These are phyloP conservation scores for Scenedesmus sp. DNA, from an alignment of 163 green algal genomes.

Conservation along the genomic window DNA sequence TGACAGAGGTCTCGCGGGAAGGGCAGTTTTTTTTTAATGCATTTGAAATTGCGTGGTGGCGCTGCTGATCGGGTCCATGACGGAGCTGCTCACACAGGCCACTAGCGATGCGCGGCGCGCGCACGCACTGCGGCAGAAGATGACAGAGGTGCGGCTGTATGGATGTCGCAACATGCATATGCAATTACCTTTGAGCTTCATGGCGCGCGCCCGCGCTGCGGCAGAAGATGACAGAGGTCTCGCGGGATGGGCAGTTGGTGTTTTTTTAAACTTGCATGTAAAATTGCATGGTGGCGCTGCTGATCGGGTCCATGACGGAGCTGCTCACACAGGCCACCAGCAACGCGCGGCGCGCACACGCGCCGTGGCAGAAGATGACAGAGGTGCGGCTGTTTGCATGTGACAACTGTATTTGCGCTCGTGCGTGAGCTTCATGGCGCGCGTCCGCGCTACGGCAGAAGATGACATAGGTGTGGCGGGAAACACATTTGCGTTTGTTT, in stretches of 20 bases:
- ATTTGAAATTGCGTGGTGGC: not conserved
- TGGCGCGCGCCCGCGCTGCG: too few relatives aligned
- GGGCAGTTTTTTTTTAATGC: too few relatives aligned
- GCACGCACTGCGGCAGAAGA: conserved; percentile 28
- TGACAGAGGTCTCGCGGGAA: too few relatives aligned
- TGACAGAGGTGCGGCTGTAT: conserved; percentile 30
- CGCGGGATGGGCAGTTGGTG: too few relatives aligned
- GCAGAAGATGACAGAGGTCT: too few relatives aligned
- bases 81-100: conserved; percentile 45
- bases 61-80: conserved; percentile 35
- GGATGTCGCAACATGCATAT: too few relatives aligned
- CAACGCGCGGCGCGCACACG: conserved; percentile 32
- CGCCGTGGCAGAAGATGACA: conserved; percentile 32
- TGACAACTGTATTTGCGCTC: not conserved
- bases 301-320: conserved; percentile 36
- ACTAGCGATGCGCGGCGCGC: conserved; percentile 32
- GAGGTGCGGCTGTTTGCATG: conserved; percentile 6
- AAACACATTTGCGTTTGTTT: too few relatives aligned
- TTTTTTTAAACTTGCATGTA: not conserved
- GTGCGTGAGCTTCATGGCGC: not conserved
- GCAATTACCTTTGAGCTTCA: not conserved
- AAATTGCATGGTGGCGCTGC: conserved; percentile 26
- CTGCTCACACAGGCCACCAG: conserved; percentile 43
- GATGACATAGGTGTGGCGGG: too few relatives aligned
- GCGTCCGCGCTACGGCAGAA: too few relatives aligned